Conservation (phyloP, 768 basidiomycete genomes). For the Galerina sulciceps region DNA sequence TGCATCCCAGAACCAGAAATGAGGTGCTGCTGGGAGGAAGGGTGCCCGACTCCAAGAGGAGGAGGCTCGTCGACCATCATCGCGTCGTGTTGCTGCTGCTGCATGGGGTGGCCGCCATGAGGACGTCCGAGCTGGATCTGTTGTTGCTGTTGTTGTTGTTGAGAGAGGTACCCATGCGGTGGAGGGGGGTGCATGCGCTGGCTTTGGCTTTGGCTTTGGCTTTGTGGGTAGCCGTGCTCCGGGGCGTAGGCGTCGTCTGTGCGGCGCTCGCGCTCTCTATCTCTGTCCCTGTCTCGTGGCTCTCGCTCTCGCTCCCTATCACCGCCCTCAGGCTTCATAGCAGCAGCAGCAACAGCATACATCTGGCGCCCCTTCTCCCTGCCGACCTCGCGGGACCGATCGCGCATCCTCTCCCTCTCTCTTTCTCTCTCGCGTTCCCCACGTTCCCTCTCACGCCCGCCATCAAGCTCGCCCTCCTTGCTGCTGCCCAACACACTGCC, state of each 20-base stretch:
- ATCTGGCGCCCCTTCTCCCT: constrained; percentile 18
- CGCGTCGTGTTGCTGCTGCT: constrained; percentile 2
- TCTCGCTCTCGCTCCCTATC: constrained; percentile 10
- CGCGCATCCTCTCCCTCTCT: constrained; percentile 5
- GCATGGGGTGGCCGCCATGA: neutral
- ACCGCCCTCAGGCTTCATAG: neutral
- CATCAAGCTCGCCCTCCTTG: constrained; percentile 5
- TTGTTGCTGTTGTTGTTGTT: constrained; percentile 3
- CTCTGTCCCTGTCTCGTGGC: constrained; percentile 4
- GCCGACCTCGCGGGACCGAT: constrained; percentile 1
- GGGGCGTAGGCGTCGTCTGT: neutral
- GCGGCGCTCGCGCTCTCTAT: constrained; percentile 12
- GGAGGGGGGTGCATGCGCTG: neutral
- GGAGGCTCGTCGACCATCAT: constrained; percentile 14
- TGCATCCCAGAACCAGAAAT: too few species aligned
- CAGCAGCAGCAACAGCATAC: constrained; percentile 1
- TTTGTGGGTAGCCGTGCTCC: neutral
- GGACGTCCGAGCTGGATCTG: neutral
- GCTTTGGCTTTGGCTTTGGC: neutral
- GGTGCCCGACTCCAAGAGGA: neutral
- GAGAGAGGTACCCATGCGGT: neutral
- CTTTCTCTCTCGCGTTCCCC: neutral
- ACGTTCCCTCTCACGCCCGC: neutral
- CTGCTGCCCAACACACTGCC: neutral
- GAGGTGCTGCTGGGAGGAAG: neutral